Conservation (phyloP, 2,329 filamentous ascomycete species). For the Microdochium trichocladiopsis region DNA sequence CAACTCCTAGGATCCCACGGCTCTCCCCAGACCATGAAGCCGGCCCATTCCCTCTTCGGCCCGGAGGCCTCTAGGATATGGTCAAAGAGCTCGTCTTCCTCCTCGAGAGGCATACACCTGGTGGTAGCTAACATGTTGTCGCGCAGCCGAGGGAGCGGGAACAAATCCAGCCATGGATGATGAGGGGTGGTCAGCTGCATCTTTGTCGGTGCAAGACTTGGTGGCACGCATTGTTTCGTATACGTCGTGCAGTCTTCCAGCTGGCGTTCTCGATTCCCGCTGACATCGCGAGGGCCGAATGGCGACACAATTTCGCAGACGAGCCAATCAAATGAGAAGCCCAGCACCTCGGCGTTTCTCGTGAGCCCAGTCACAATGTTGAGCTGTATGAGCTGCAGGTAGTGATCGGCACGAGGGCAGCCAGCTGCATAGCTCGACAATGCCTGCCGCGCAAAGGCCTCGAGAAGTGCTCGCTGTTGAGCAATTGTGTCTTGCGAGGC, state of each 20-base stretch:
- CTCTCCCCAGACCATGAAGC: constrained; percentile 21
- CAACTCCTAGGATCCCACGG: constrained; percentile 30
- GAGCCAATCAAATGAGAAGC: constrained; percentile 3
- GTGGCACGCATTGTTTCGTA: not conserved
- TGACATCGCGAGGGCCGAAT: not conserved
- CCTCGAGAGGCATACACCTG: not conserved
- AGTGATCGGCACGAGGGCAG: constrained; percentile 3
- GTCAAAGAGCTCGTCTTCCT: constrained; percentile 3
- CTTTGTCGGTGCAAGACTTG: constrained; percentile 1
- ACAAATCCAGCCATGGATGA: constrained; percentile 5
- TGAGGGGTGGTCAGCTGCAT: constrained; percentile 2
- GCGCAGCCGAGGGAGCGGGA: constrained; percentile 5
- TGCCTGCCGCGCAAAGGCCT: constrained; percentile 1
- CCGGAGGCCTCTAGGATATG: constrained; percentile 3
- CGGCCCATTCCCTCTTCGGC: not conserved
- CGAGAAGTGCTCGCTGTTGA: constrained; percentile 1
- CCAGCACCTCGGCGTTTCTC: constrained; percentile 1
- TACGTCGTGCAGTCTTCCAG: not conserved
- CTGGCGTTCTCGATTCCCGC: not conserved
- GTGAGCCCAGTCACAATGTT: constrained; percentile 5
- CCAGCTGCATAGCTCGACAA: constrained; percentile 1
- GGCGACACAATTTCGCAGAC: not conserved
- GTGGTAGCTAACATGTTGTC: constrained; percentile 5
- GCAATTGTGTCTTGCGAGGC: not conserved
- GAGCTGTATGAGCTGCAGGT: constrained; percentile 3